phyloP scores from a whole-genome alignment of 2,329 filamentous ascomycete species.

The Coniochaeta sp. region DNA sequence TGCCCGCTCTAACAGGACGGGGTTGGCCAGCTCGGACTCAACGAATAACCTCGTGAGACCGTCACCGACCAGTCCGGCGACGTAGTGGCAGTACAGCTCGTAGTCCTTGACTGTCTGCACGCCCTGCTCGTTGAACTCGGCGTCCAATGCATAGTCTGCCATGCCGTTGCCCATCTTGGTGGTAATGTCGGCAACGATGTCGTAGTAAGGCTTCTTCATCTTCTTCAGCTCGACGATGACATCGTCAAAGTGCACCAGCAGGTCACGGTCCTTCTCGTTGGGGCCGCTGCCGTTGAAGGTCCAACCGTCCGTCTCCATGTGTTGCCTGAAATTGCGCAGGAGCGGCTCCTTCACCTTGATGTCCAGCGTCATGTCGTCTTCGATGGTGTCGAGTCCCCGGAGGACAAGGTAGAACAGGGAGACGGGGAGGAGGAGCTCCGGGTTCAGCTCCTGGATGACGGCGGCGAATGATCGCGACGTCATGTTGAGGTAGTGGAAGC shows the following conservation, averaged over 20 bases:
- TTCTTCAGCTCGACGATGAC: slow-evolving; percentile 82
- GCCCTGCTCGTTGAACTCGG: slow-evolving; percentile 71
- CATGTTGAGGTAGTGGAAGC: slow-evolving; percentile 77
- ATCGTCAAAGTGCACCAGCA: slow-evolving; percentile 86
- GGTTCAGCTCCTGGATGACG: slow-evolving; percentile 93
- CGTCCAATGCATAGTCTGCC: slow-evolving; percentile 88
- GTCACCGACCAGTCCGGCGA: slow-evolving; percentile 96
- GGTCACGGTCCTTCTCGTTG: slow-evolving; percentile 87
- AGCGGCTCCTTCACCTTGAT: slow-evolving; percentile 78
- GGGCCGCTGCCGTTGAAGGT: slow-evolving; percentile 79
- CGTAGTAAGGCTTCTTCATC: slow-evolving; percentile 75
- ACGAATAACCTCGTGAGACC: slow-evolving; percentile 88
- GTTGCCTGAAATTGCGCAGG: slow-evolving; percentile 72
- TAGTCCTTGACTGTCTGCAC: slow-evolving; percentile 83
- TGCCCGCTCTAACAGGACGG: slow-evolving; percentile 69
- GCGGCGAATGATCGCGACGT: slow-evolving; percentile 90
- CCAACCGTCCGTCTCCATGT: slow-evolving; percentile 82
- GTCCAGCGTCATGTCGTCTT: slow-evolving; percentile 94
- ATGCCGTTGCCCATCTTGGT: slow-evolving; percentile 96
- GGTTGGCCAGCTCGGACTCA: slow-evolving; percentile 77
- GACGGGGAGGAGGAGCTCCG: slow-evolving; percentile 84
- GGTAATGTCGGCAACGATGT: slow-evolving; percentile 88
- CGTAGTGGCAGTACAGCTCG: slow-evolving; percentile 95
- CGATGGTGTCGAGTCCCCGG: slow-evolving; percentile 92
- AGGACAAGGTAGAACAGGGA: slow-evolving; percentile 89